A percentile compares a stretch with the other conserved stretches of the same genome.
Evolutionary conservation across 2,329 filamentous ascomycete genomes (phyloP).

Genomic region (Delphinella strobiligena): DNA sequence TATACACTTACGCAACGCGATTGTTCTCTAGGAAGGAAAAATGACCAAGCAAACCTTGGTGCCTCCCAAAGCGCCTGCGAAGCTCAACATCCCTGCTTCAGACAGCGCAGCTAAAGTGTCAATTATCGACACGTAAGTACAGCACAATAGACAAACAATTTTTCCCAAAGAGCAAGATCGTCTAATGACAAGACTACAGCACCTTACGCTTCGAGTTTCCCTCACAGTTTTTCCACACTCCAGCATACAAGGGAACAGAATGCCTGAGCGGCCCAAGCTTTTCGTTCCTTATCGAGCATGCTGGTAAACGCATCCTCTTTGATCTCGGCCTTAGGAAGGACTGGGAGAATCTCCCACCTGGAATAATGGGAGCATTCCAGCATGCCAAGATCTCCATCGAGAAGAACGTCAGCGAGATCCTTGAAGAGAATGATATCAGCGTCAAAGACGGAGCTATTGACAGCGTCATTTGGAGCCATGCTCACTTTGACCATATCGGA

Average conservation of each 20-base stretch:
- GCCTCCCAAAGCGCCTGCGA: conserved; percentile 20
- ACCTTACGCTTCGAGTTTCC: conserved; percentile 20
- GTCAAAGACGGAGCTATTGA: conserved; percentile 23
- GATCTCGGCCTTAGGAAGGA: conserved; percentile 38
- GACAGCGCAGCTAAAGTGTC: conserved; percentile 20
- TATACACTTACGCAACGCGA: too few relatives aligned
- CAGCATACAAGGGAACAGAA: conserved; percentile 26
- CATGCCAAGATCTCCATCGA: conserved; percentile 26
- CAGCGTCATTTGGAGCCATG: conserved; percentile 22
- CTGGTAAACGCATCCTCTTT: conserved; percentile 30
- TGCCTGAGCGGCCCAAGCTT: conserved; percentile 28
- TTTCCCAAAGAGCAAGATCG: neutral
- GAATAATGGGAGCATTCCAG: conserved; percentile 15
- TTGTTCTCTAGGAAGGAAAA: too few relatives aligned
- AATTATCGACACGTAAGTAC: conserved; percentile 21
- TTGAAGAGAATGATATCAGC: conserved; percentile 26
- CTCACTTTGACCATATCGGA: conserved; percentile 19
- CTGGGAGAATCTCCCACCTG: conserved; percentile 26
- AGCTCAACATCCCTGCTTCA: conserved; percentile 21
- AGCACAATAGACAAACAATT: neutral
- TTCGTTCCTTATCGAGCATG: conserved; percentile 38
- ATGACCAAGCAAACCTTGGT: too few relatives aligned
- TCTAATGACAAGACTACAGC: conserved; percentile 10
- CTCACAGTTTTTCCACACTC: conserved; percentile 23
- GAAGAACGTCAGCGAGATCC: conserved; percentile 30